phyloP scores from a whole-genome alignment of 2,329 filamentous ascomycete genomes.

The Alternaria sp. region DNA sequence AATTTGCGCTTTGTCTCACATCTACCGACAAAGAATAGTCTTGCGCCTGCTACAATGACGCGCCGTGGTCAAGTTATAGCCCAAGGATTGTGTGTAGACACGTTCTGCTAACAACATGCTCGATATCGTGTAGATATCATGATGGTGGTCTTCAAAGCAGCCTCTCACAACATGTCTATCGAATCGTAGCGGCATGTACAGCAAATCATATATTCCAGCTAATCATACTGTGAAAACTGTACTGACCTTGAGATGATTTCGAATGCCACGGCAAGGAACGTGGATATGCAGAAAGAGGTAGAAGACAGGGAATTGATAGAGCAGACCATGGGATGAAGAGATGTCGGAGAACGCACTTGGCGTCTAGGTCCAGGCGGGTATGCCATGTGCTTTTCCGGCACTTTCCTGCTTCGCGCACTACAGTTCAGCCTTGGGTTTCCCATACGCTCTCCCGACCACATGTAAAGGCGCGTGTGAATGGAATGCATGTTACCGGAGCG shows the following conservation, averaged over 20 bases:
- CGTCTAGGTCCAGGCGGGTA: background rate
- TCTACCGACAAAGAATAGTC: background rate
- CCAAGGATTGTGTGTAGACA: background rate
- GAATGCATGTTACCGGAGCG: background rate
- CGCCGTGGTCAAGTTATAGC: background rate
- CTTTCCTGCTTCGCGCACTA: background rate
- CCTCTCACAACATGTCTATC: background rate
- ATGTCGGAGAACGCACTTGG: background rate
- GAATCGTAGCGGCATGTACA: background rate
- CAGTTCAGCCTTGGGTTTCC: too few relatives aligned
- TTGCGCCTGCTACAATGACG: background rate
- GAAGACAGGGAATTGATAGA: background rate
- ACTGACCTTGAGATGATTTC: rapidly evolving
- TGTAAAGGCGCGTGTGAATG: background rate
- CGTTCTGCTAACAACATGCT: background rate
- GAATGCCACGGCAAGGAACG: background rate
- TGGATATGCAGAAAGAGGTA: background rate
- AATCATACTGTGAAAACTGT: background rate
- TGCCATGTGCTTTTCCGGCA: background rate
- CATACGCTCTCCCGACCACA: background rate
- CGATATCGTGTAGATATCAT: background rate
- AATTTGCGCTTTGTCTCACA: background rate
- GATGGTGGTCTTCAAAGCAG: background rate
- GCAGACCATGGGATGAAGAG: background rate
- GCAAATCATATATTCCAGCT: too few relatives aligned